Percentiles rank a stretch among this genome's conserved stretches.
These are phyloP conservation scores for Rhizomucor miehei DNA, from an alignment of 371 early-diverging fungal genomes.

Conservation along the genomic window DNA sequence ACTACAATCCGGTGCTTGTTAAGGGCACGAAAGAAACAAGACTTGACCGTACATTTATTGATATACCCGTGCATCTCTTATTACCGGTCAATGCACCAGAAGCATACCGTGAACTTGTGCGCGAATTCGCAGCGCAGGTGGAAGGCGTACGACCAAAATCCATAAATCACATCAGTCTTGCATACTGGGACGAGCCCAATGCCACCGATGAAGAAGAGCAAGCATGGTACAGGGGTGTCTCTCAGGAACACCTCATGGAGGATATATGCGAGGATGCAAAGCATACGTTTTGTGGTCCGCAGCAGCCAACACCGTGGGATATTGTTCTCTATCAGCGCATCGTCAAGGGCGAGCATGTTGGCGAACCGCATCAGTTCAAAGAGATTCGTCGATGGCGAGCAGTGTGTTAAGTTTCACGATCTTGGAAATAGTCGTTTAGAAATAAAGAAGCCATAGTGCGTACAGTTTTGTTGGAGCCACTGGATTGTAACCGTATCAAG, in stretches of 20 bases:
- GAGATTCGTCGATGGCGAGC: constrained; percentile 17
- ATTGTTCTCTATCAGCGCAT: constrained; percentile 29
- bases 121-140: neutral
- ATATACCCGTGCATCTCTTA: constrained; percentile 22
- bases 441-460: constrained; percentile 26
- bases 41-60: neutral
- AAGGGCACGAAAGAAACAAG: neutral
- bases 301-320: constrained; percentile 20
- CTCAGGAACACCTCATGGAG: constrained; percentile 13
- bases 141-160: constrained; percentile 22
- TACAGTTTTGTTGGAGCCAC: constrained; percentile 1
- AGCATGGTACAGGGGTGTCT: constrained; percentile 5
- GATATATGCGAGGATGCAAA: constrained; percentile 14
- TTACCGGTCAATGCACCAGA: constrained; percentile 20
- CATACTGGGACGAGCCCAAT: constrained; percentile 41
- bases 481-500: neutral
- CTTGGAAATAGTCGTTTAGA: constrained; percentile 26
- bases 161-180: constrained; percentile 38
- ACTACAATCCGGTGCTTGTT: constrained; percentile 5
- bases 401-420: neutral
- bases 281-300: neutral
- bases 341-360: constrained; percentile 14
- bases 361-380: constrained; percentile 23
- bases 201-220: constrained; percentile 13
- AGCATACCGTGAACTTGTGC: constrained; percentile 8